Evolutionary conservation across 805 yeast genomes (phyloP).

Genomic region (Metschnikowia vanudenii): DNA sequence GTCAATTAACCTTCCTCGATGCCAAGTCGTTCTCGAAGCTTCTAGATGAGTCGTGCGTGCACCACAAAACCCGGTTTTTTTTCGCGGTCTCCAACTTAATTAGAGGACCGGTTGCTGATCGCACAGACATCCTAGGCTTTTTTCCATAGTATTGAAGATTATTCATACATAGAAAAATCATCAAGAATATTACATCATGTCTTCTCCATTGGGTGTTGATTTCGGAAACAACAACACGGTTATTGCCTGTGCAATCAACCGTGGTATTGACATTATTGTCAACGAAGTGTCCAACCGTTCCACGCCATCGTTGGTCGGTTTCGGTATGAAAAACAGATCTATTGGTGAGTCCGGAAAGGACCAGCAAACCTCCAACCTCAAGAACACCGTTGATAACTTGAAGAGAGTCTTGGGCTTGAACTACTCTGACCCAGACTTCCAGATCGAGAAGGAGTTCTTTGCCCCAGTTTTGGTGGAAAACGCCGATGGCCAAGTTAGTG

Average conservation of each 20-base stretch:
- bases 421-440: constrained; percentile 72
- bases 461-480: constrained; percentile 69
- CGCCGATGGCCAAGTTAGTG: constrained; percentile 73
- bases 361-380: constrained; percentile 93
- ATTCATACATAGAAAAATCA: neutral
- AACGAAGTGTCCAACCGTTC: constrained; percentile 98
- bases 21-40: constrained; percentile 20
- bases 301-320: constrained; percentile 89
- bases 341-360: constrained; percentile 96
- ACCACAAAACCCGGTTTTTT: constrained; percentile 9
- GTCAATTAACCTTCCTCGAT: too few relatives aligned
- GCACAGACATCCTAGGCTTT: constrained; percentile 1
- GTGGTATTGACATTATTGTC: constrained; percentile 97
- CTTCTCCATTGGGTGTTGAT: constrained; percentile 96
- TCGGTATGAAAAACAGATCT: constrained; percentile 83
- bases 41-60: constrained; percentile 26
- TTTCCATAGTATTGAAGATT: neutral
- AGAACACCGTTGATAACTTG: constrained; percentile 92
- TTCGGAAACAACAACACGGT: constrained; percentile 94
- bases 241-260: constrained; percentile 92
- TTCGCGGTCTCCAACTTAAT: constrained; percentile 4
- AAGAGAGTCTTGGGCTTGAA: constrained; percentile 88
- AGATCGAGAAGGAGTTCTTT: constrained; percentile 69
- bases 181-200: constrained; percentile 49
- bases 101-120: constrained; percentile 1